phyloP scores from a whole-genome alignment of 2,329 filamentous ascomycete genomes.

The Calonectria hongkongensis region DNA sequence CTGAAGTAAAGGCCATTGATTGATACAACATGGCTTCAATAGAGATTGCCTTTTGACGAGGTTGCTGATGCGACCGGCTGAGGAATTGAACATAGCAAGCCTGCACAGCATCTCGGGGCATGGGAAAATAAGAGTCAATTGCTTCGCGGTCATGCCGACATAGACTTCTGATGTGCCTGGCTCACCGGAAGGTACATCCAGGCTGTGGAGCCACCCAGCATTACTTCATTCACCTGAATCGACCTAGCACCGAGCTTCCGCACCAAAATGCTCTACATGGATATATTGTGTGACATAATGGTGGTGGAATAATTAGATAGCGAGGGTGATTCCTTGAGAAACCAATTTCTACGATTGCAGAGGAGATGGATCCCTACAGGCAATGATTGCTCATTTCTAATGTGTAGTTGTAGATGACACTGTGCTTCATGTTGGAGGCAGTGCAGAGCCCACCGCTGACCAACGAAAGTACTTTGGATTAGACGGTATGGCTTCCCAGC shows the following conservation, averaged over 20 bases:
- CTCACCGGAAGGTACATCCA: slow-evolving; percentile 14
- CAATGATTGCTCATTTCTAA: not conserved
- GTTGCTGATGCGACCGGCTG: not conserved
- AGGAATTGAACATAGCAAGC: not conserved
- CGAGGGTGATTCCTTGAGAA: not conserved
- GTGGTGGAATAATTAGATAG: not conserved
- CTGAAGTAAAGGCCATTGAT: not conserved
- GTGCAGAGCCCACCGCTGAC: no score
- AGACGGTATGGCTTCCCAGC: not conserved
- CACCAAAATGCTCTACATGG: not conserved
- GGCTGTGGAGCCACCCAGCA: not conserved
- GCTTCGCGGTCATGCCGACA: slow-evolving; percentile 11
- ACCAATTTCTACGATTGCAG: no score
- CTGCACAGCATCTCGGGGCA: not conserved
- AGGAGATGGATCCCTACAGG: not conserved
- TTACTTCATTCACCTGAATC: not conserved
- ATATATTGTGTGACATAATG: not conserved
- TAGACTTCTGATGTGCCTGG: slow-evolving; percentile 18
- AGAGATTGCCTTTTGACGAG: not conserved
- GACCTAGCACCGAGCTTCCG: not conserved
- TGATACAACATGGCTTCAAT: not conserved
- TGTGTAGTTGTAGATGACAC: no score
- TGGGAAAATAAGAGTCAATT: slow-evolving; percentile 9
- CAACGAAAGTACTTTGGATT: not conserved
- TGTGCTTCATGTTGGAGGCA: not conserved